Evolutionary conservation across 805 yeast species (phyloP), one percentile per base, ranked within the genome.

Genomic region (Kodamaea jinghongensis): DNA sequence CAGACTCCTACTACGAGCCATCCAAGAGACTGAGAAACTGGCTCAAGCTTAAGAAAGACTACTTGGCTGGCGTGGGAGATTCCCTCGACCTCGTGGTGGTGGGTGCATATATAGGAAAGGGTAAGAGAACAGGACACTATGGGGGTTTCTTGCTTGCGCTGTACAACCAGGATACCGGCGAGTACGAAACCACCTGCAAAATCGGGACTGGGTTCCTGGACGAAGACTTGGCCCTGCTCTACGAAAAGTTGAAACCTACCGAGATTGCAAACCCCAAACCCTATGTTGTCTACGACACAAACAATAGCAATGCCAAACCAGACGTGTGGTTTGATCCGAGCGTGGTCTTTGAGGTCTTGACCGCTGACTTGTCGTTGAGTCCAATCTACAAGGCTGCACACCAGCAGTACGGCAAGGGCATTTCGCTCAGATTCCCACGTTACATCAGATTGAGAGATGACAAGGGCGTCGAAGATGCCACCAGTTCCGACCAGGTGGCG

Each of bases 121-220:
- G 99, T 31, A 93, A 91, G 62, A 77, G 99, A 56, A 90, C 98
- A 0, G 96, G 96, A 8, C 76, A 84, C 45, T 93, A 91, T 59
- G 99, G 99, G 38, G 99, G 98, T 2, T 93, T 90, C 55, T 61
- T 93, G 28, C 69, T 93, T 36, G 98, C 96, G 0, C 83, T 95
- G 22, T 91, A 88, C 56, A 93, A 93, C 54, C 81, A 80, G 41
- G 96, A 91, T 42, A 77, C 88, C 0, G 98, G 95, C 15, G 97
- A 90, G 54, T 88, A 77, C 58, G 98, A 93, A 61, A 86, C 97
- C 0, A 83, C 95, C 30, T 93, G 99, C 67, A 93, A 93, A 60
- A 90, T 95, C 40, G 99, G 99, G 34, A 93, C 99, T 0, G 99
- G 99, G 0, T 93, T 93, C 56, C 78, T 89, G 29, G 99, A 93